phyloP scores from a whole-genome alignment of 2,329 filamentous ascomycete genomes.

The Diplodia mutila region DNA sequence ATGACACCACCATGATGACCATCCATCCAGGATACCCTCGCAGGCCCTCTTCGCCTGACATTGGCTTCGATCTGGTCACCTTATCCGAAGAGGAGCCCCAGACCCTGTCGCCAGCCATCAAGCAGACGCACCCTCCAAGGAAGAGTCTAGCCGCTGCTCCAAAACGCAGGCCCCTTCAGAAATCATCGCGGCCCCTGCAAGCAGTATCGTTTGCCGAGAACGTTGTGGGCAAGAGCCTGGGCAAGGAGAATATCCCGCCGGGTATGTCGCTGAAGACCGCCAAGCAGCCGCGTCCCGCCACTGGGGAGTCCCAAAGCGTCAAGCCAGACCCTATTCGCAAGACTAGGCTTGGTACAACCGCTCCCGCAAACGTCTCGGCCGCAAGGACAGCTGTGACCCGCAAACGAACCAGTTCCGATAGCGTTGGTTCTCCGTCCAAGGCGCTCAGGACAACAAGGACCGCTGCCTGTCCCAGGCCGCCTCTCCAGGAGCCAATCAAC shows the following conservation, averaged over 20 bases:
- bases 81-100: slow-evolving; percentile 45
- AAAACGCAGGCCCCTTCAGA: slow-evolving; percentile 55
- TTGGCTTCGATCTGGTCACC: slow-evolving; percentile 44
- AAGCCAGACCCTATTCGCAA: neutral
- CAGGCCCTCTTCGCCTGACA: slow-evolving; percentile 41
- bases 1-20: slow-evolving; percentile 56
- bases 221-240: slow-evolving; percentile 57
- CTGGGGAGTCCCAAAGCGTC: neutral
- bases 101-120: slow-evolving; percentile 34
- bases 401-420: slow-evolving; percentile 40
- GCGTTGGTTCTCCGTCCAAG: slow-evolving; percentile 40
- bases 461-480: slow-evolving; percentile 34
- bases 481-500: slow-evolving; percentile 1
- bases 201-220: slow-evolving; percentile 49
- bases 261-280: slow-evolving; percentile 37
- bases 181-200: slow-evolving; percentile 45
- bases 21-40: slow-evolving; percentile 53
- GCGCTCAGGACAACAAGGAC: slow-evolving; percentile 38
- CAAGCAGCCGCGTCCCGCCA: slow-evolving; percentile 26
- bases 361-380: neutral
- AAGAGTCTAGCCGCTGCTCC: slow-evolving; percentile 52
- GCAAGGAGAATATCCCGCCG: slow-evolving; percentile 67
- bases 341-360: neutral
- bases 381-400: slow-evolving; percentile 27
- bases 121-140: slow-evolving; percentile 40